A percentile compares a stretch with the other conserved stretches of the same genome.
Conservation (phyloP, 2,329 filamentous ascomycete genomes). For the Fusarium sp. region DNA sequence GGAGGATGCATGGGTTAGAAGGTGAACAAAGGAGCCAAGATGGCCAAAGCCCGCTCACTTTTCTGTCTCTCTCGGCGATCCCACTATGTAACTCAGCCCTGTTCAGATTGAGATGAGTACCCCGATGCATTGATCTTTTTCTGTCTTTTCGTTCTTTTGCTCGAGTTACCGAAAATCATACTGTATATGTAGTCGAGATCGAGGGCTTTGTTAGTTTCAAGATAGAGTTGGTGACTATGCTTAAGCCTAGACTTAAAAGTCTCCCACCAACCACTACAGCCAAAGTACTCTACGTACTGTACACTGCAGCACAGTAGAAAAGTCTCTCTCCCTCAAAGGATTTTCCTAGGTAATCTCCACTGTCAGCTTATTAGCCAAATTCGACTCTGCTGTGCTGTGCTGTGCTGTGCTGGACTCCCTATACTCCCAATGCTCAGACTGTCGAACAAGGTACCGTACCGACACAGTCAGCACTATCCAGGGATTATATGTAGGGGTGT, state of each 20-base stretch:
- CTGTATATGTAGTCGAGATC: background rate
- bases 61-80: background rate
- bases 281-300: background rate
- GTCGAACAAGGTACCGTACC: background rate
- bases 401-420: background rate
- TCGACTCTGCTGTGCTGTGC: background rate
- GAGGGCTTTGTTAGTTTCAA: slow-evolving; percentile 3
- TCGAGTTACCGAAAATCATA: background rate
- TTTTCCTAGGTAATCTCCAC: slow-evolving; percentile 2
- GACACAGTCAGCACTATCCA: slow-evolving; percentile 30
- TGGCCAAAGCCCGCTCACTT: slow-evolving; percentile 2
- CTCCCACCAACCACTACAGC: background rate
- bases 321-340: background rate
- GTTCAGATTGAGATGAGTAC: background rate
- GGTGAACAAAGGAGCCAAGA: slow-evolving; percentile 30
- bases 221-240: slow-evolving; percentile 25
- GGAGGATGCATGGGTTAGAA: slow-evolving; percentile 16
- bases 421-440: background rate
- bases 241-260: slow-evolving; percentile 12
- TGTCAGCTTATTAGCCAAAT: slow-evolving; percentile 25
- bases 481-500: slow-evolving; percentile 1
- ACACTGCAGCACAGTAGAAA: background rate
- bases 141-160: background rate
- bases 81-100: slow-evolving; percentile 7
- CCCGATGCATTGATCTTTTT: background rate